phyloP scores from a whole-genome alignment of 768 basidiomycete genomes.

The Suillus plorans region DNA sequence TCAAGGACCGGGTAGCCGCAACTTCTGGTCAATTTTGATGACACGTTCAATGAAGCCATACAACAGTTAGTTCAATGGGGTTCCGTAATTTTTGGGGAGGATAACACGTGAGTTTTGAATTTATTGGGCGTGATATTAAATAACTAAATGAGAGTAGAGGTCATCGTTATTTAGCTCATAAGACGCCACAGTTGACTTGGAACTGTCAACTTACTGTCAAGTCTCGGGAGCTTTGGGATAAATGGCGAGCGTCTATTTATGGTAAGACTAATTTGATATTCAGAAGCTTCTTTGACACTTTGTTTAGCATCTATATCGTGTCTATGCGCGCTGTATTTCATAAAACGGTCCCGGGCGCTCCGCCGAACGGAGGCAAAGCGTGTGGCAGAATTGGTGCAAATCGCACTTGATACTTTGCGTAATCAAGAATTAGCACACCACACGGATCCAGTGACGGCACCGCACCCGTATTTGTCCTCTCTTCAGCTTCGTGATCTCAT shows the following conservation, averaged over 20 bases:
- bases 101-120: slow-evolving; percentile 52
- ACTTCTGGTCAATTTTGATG: slow-evolving; percentile 60
- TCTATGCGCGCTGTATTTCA: slow-evolving; percentile 13
- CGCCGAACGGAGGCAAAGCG: slow-evolving; percentile 60
- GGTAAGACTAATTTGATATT: slow-evolving; percentile 41
- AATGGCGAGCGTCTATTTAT: slow-evolving; percentile 64
- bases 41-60: slow-evolving; percentile 77
- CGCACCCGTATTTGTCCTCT: slow-evolving; percentile 79
- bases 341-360: slow-evolving; percentile 41
- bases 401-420: slow-evolving; percentile 75
- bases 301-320: slow-evolving; percentile 28
- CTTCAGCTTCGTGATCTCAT: slow-evolving; percentile 86
- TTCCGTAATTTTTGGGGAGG: slow-evolving; percentile 65
- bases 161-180: slow-evolving; percentile 73
- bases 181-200: slow-evolving; percentile 64
- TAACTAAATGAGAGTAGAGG: slow-evolving; percentile 46
- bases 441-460: slow-evolving; percentile 72
- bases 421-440: slow-evolving; percentile 83
- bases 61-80: slow-evolving; percentile 75
- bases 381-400: slow-evolving; percentile 72
- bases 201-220: slow-evolving; percentile 67
- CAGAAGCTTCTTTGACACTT: slow-evolving; percentile 18
- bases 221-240: slow-evolving; percentile 61
- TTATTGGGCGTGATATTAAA: slow-evolving; percentile 19
- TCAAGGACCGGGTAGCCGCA: slow-evolving; percentile 44